A percentile compares a stretch with the other conserved stretches of the same genome.
These are phyloP conservation scores for Phytophthora sansomeana DNA, from an alignment of 352 stramenopile genomes.

Conservation along the genomic window DNA sequence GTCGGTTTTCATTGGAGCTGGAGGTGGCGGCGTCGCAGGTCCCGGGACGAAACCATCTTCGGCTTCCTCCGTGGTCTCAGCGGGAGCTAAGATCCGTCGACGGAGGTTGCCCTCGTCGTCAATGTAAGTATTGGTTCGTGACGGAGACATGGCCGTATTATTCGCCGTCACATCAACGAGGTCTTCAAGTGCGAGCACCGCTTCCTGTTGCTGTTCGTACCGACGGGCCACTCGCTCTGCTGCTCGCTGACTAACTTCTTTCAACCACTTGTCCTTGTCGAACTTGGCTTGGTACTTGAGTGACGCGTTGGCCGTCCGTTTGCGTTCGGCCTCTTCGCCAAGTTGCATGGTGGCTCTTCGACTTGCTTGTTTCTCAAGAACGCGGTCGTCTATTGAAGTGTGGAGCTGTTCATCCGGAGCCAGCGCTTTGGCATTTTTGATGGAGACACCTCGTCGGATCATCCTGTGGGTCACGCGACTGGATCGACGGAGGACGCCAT, in stretches of 20 bases:
- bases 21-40: constrained; percentile 11
- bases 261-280: constrained; percentile 39
- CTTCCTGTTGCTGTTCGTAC: constrained; percentile 39
- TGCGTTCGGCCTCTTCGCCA: constrained; percentile 19
- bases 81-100: constrained; percentile 25
- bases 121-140: constrained; percentile 51
- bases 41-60: constrained; percentile 6
- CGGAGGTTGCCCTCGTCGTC: constrained; percentile 59
- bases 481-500: constrained; percentile 55
- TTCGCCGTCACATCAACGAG: constrained; percentile 48
- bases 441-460: constrained; percentile 44
- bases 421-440: constrained; percentile 38
- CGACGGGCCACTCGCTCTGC: constrained; percentile 37
- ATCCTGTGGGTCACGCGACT: constrained; percentile 38
- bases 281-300: constrained; percentile 44
- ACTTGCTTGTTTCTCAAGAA: constrained; percentile 6
- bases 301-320: constrained; percentile 35
- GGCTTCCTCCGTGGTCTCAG: background rate
- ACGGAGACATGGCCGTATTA: constrained; percentile 48
- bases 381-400: constrained; percentile 15
- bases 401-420: constrained; percentile 40
- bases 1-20: constrained; percentile 1
- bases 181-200: constrained; percentile 4
- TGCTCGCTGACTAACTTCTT: constrained; percentile 45
- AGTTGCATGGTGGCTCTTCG: constrained; percentile 8